Percentiles rank a stretch among this genome's conserved stretches.
Evolutionary conservation across 805 yeast genomes (phyloP).

Genomic region (Saccharomycopsis babjevae): DNA sequence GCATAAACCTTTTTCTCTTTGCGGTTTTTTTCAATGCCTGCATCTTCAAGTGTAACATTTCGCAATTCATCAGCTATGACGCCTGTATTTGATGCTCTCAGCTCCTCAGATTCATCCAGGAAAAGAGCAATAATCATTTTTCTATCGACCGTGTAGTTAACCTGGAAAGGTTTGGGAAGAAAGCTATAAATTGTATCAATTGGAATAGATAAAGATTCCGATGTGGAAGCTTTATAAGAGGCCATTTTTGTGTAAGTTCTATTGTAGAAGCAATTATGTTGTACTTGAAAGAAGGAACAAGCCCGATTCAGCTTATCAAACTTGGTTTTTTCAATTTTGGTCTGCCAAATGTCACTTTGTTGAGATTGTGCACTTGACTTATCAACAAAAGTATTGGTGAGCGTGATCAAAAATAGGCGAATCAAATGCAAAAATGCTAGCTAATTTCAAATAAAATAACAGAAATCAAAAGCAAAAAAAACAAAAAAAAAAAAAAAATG

Average conservation of each 20-base stretch:
- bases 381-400: too few relatives aligned
- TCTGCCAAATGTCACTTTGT: too few relatives aligned
- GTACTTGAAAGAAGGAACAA: too few relatives aligned
- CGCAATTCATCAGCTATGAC: not conserved
- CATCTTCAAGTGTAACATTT: not conserved
- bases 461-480: too few relatives aligned
- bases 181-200: constrained; percentile 5
- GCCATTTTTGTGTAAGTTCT: not conserved
- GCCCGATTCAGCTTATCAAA: too few relatives aligned
- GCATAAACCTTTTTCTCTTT: not conserved
- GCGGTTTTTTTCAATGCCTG: not conserved
- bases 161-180: constrained; percentile 1
- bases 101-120: not conserved
- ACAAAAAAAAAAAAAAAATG: too few relatives aligned
- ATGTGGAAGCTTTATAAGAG: not conserved
- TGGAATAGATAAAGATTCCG: constrained; percentile 1
- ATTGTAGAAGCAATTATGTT: too few relatives aligned
- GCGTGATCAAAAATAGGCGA: too few relatives aligned
- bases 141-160: not conserved
- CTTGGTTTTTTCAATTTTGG: too few relatives aligned
- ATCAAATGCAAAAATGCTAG: too few relatives aligned
- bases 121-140: not conserved
- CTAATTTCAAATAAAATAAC: too few relatives aligned
- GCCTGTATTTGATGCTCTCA: not conserved
- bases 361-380: too few relatives aligned